Evolutionary conservation across 2,329 filamentous ascomycete genomes (phyloP).

Genomic region (Colletotrichum tropicale): DNA sequence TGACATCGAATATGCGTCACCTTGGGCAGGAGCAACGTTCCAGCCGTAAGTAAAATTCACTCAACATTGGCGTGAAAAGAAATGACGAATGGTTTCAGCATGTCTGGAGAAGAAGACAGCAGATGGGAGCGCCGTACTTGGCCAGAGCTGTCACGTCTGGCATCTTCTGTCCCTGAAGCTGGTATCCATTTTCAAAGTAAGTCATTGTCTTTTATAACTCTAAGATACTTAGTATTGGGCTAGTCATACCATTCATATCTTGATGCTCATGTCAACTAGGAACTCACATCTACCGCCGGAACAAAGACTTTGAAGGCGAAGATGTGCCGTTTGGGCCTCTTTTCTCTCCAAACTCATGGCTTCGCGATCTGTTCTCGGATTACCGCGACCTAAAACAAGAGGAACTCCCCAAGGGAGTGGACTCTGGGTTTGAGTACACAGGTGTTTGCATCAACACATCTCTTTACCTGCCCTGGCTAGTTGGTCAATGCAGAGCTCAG

Average conservation of each 20-base stretch:
- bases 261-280: constrained; percentile 38
- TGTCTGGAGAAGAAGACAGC: constrained; percentile 36
- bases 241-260: constrained; percentile 30
- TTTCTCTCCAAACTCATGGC: constrained; percentile 73
- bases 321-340: constrained; percentile 73
- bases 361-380: constrained; percentile 72
- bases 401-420: constrained; percentile 64
- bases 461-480: constrained; percentile 73
- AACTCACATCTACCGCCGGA: constrained; percentile 50
- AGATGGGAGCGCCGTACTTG: constrained; percentile 64
- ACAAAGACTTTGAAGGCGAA: constrained; percentile 61
- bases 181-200: constrained; percentile 74
- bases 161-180: constrained; percentile 68
- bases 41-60: constrained; percentile 57
- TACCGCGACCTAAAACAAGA: constrained; percentile 64
- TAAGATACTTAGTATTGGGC: neutral
- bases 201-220: neutral
- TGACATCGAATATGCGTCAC: constrained; percentile 81
- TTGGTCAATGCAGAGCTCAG: constrained; percentile 67
- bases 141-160: constrained; percentile 59
- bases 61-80: neutral
- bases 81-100: constrained; percentile 26
- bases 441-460: constrained; percentile 79
- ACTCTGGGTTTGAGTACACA: constrained; percentile 62
- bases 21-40: constrained; percentile 80